phyloP scores from a whole-genome alignment of 768 basidiomycete species.

The Neoboletus subvelutipes region DNA sequence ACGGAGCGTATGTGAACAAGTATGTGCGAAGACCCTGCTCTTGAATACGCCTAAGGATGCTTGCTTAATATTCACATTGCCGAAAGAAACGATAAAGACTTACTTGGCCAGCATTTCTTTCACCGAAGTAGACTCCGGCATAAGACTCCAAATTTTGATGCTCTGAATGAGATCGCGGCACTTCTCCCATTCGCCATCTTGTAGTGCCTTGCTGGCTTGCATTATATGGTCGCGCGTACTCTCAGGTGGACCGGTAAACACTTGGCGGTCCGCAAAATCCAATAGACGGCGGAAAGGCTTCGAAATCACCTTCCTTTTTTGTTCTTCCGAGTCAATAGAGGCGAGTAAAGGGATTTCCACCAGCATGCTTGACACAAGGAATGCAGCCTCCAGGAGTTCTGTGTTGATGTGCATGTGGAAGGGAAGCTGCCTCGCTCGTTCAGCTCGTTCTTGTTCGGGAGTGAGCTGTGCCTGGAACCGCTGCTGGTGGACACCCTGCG shows the following conservation, averaged over 20 bases:
- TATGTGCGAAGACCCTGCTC: slow-evolving; percentile 97
- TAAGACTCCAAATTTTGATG: slow-evolving; percentile 97
- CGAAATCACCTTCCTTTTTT: slow-evolving; percentile 90
- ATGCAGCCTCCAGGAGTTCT: slow-evolving; percentile 94
- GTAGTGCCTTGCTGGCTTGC: slow-evolving; percentile 96
- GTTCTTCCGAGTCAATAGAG: slow-evolving; percentile 91
- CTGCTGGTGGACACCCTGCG: slow-evolving; percentile 93
- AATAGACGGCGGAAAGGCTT: slow-evolving; percentile 94
- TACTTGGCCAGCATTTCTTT: slow-evolving; percentile 96
- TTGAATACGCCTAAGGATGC: slow-evolving; percentile 80
- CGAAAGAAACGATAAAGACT: slow-evolving; percentile 26
- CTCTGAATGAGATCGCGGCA: slow-evolving; percentile 90
- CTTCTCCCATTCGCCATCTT: slow-evolving; percentile 96
- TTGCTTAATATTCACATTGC: slow-evolving; percentile 1
- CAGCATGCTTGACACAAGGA: slow-evolving; percentile 98
- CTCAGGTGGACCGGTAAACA: slow-evolving; percentile 98
- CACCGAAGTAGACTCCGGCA: slow-evolving; percentile 84
- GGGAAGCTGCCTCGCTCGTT: slow-evolving; percentile 92
- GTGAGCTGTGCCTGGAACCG: slow-evolving; percentile 77
- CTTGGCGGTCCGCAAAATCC: slow-evolving; percentile 96
- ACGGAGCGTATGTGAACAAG: slow-evolving; percentile 91
- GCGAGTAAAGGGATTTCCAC: slow-evolving; percentile 95
- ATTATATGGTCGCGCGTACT: slow-evolving; percentile 98
- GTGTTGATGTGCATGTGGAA: slow-evolving; percentile 99
- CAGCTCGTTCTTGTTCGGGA: slow-evolving; percentile 96